Evolutionary conservation across 202 grass and related monocot species (phyloP).

Genomic region (Elaeis oleifera): DNA sequence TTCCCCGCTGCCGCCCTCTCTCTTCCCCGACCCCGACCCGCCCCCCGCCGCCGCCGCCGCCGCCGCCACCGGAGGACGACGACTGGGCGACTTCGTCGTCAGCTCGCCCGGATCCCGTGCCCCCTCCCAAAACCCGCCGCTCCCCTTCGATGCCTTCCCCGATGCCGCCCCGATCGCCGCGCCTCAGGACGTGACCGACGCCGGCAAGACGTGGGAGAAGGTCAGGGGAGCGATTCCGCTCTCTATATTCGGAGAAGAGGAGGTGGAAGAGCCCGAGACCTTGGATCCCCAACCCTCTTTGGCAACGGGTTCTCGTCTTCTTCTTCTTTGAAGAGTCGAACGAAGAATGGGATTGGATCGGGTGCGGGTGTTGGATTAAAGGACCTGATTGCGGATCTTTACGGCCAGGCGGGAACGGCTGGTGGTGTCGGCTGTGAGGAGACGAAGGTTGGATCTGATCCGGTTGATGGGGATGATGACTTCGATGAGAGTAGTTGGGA

Average conservation of each 20-base stretch:
- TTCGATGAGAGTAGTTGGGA: neutral
- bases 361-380: slow-evolving; percentile 3
- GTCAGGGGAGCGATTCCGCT: slow-evolving; percentile 28
- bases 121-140: too few species aligned
- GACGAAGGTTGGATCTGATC: neutral
- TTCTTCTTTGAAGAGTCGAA: too few species aligned
- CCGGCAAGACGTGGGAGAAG: slow-evolving; percentile 17
- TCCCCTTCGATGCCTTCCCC: too few species aligned
- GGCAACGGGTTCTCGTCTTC: slow-evolving; percentile 1
- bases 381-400: slow-evolving; percentile 17
- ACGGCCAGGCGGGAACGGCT: slow-evolving; percentile 18
- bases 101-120: slow-evolving; percentile 20
- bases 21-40: too few species aligned
- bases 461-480: neutral
- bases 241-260: slow-evolving; percentile 28
- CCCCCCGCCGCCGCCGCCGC: too few species aligned
- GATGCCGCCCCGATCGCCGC: too few species aligned
- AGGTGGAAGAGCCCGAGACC: slow-evolving; percentile 18
- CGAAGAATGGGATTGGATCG: neutral
- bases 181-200: too few species aligned
- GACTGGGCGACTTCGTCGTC: slow-evolving; percentile 28
- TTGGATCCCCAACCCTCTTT: slow-evolving; percentile 3
- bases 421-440: slow-evolving; percentile 10
- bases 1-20: too few species aligned
- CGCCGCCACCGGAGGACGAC: slow-evolving; percentile 1